Evolutionary conservation across 192 early-diverging fungal genomes (phyloP), one percentile per base, ranked within the genome.

Genomic region (Lunasporangiospora selenospora): DNA sequence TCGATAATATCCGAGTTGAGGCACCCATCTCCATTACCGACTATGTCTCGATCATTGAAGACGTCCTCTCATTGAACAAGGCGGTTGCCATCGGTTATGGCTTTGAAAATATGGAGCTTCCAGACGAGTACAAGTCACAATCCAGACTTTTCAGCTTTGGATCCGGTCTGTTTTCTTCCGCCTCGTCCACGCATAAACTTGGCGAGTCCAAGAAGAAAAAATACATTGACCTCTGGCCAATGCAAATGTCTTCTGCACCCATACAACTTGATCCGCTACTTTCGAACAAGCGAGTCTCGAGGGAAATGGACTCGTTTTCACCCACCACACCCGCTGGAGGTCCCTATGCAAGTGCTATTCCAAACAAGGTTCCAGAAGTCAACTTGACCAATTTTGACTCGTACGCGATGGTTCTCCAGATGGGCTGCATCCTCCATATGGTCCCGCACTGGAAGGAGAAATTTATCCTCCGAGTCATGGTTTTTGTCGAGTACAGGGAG

Each of bases 181-280:
- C 57, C 6, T 78, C 57, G 5, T 62, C 51, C 26, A 13, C 60
- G 27, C 45, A 38, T 21, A 45, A 53, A 24, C 51, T 37, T 10
- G 52, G 45, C 10, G 70, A 69, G 44, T 24, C 11, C 29, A 58
- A 57, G 29, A 58, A 80, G 44, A 76, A 77, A 57, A 81, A 76
- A 57, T 89, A 85, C 56, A 89, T 91, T 53, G 88, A 89, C 48
- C 65, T 89, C 32, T 91, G 90, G 90, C 90, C 90, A 1, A 87
- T 89, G 48, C 88, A 91, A 56, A 73, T 73, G 69, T 73, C 69
- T 3, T 38, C 63, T 29, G n/a, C 71, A 5, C 55, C 71, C 3
- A 8, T 57, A 15, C 63, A 30, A 13, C 43, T 51, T 43, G 63
- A 69, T 33, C 26, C 27, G 31, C 27, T 38, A 29, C 13, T 36